A percentile compares a stretch with the other conserved stretches of the same genome.
These are phyloP conservation scores for Geranium incanum DNA, from an alignment of 441 rosid genomes.

Conservation along the genomic window DNA sequence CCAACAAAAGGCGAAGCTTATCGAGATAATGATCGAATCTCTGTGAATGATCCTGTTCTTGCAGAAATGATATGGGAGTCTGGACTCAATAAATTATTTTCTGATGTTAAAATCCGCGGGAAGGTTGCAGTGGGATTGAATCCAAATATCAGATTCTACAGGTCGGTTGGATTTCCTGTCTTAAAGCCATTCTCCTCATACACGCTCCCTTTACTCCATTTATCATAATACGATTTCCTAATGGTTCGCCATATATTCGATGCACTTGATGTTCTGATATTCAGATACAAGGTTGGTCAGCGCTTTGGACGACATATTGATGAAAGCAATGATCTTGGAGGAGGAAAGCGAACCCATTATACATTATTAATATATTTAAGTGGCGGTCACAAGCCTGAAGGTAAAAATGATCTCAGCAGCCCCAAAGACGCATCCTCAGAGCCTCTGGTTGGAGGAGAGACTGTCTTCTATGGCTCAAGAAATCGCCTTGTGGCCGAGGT, in stretches of 20 bases:
- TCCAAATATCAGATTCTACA: constrained; percentile 77
- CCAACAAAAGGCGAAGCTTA: constrained; percentile 87
- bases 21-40: constrained; percentile 73
- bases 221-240: background rate
- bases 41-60: constrained; percentile 60
- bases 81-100: constrained; percentile 52
- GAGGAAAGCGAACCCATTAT: constrained; percentile 65
- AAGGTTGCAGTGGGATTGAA: constrained; percentile 79
- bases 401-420: constrained; percentile 31
- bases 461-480: constrained; percentile 80
- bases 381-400: constrained; percentile 48
- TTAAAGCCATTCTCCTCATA: background rate
- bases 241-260: background rate
- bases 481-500: constrained; percentile 73
- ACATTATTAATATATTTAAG: constrained; percentile 80
- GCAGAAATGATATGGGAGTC: constrained; percentile 66
- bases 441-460: constrained; percentile 78
- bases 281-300: constrained; percentile 80
- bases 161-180: constrained; percentile 33
- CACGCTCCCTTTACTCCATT: background rate
- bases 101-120: constrained; percentile 66
- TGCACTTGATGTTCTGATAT: constrained; percentile 14
- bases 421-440: constrained; percentile 38
- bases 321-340: constrained; percentile 69
- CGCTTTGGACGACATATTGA: constrained; percentile 83